phyloP scores from a whole-genome alignment of 2,329 filamentous ascomycete species.

The Clarireedia sp. region DNA sequence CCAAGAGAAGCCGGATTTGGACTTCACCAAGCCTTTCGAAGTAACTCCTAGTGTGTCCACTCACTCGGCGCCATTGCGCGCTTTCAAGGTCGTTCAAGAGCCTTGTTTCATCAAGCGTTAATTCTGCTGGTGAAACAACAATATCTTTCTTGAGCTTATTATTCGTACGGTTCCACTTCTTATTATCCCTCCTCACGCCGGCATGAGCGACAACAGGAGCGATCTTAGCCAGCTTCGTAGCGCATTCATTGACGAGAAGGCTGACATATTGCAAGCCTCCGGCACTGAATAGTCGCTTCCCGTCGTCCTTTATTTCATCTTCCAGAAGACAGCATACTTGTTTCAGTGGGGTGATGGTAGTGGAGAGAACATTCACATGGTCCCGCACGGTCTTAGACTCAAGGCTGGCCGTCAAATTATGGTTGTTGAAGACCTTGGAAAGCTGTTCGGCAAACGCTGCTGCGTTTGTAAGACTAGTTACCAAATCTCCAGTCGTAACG shows the following conservation, averaged over 20 bases:
- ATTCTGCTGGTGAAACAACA: neutral
- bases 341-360: constrained; percentile 16
- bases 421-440: constrained; percentile 16
- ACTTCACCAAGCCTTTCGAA: constrained; percentile 17
- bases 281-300: constrained; percentile 16
- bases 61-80: constrained; percentile 10
- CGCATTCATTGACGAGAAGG: constrained; percentile 17
- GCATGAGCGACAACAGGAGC: constrained; percentile 9
- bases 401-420: constrained; percentile 7
- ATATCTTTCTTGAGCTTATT: constrained; percentile 5
- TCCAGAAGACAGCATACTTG: constrained; percentile 15
- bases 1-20: constrained; percentile 21
- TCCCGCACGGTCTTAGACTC: constrained; percentile 13
- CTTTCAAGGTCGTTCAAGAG: constrained; percentile 18
- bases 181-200: constrained; percentile 10
- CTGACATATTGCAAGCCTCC: constrained; percentile 19
- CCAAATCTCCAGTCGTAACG: neutral
- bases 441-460: constrained; percentile 17
- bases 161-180: constrained; percentile 11
- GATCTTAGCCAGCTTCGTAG: constrained; percentile 14
- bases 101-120: constrained; percentile 14
- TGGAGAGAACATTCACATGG: constrained; percentile 15
- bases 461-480: constrained; percentile 7
- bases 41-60: neutral
- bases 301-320: constrained; percentile 4